Evolutionary conservation across 371 early-diverging fungal species (phyloP).

Genomic region (Lichtheimia ornata): DNA sequence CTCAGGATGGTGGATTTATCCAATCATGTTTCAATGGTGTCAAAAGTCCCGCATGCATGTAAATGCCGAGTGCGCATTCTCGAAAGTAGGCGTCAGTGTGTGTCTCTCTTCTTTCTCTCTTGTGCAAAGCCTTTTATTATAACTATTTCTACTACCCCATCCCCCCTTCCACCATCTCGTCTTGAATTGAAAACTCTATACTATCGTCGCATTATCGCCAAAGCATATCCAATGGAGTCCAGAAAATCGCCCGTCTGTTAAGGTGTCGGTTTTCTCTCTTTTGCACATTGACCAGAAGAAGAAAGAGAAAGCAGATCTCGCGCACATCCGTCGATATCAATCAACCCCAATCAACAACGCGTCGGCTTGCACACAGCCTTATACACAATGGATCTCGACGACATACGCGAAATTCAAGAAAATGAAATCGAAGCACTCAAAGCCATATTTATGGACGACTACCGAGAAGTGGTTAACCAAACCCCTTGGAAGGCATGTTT

Average conservation of each 20-base stretch:
- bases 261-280: constrained; percentile 5
- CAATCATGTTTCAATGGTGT: too few relatives aligned
- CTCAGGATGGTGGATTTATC: too few relatives aligned
- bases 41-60: background rate
- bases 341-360: background rate
- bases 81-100: background rate
- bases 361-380: background rate
- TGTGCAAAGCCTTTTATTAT: background rate
- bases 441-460: constrained; percentile 77
- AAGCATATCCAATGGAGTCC: background rate
- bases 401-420: constrained; percentile 67
- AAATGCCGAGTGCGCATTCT: background rate
- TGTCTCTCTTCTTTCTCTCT: too few relatives aligned
- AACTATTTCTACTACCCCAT: background rate
- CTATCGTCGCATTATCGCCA: background rate
- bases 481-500: constrained; percentile 72
- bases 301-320: constrained; percentile 6
- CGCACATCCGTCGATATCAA: constrained; percentile 5
- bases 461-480: constrained; percentile 54
- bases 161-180: background rate
- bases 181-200: background rate
- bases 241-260: constrained; percentile 1
- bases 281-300: background rate
- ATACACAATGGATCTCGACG: constrained; percentile 46
- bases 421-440: constrained; percentile 78